Base-by-base conservation (phyloP, 176 grass and related monocot genomes). In the Aegilops tauschii region DNA sequence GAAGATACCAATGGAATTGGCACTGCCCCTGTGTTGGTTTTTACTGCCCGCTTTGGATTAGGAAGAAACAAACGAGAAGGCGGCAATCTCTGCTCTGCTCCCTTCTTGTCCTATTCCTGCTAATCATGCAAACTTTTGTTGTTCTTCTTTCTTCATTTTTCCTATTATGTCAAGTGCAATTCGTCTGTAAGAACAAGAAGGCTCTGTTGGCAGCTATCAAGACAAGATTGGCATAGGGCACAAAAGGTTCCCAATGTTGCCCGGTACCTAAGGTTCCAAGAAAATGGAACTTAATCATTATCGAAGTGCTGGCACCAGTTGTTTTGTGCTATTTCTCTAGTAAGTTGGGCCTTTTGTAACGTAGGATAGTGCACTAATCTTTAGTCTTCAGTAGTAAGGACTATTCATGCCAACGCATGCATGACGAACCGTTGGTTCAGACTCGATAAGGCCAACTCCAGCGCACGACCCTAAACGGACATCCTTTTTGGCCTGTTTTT, bases 181-280 rank as follows among this genome's bases (percentile, higher is more conserved):
- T 76, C 14, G 35, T n/a, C 78, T 72, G n/a, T 35, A 79, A 79
- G 32, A 84, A 52, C 16, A 79, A 79, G 30, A 79, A 73, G 56
- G 29, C 31, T 9, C 7, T 20, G 64, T 5, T 18, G 35, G 78
- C 52, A 63, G 50, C 40, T 79, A 30, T 50, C 20, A 65, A 65
- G 39, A 37, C 77, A 61, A 29, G 52, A 62, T 12, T 69, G 45
- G 21, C 64, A 79, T 63, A 4, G 65, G 32, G n/a, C 39, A 65
- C 36, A 73, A 65, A 49, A 65, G 37, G n/a, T 8, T 52, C 16
- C 71, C 8, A 61, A 54, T 40, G 31, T 65, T 49, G 11, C 44
- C 44, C 44, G 3, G 12, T 47, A 47, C 12, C 44, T 1, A 47
- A 4, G 12, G 44, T 12, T 47, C 44, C 17, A 49, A 27, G 67